A percentile compares a stretch with the other conserved stretches of the same genome.
Conservation (phyloP, 495 filamentous ascomycete genomes). For the Penicillium herquei region DNA sequence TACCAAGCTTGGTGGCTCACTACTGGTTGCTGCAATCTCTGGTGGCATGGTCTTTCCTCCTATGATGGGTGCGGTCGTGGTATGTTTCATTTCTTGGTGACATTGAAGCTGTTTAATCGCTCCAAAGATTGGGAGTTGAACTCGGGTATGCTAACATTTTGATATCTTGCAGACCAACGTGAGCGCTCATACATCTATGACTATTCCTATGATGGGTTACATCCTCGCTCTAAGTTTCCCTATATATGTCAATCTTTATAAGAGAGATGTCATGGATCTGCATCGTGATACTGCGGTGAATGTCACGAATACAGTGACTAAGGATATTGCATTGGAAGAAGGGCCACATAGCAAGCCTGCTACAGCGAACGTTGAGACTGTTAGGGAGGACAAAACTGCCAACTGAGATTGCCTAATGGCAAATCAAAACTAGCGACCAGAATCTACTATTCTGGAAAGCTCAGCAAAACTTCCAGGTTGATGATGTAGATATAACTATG, state of each 20-base stretch:
- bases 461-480: no score
- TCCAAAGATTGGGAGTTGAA: background rate
- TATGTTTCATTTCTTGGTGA: conserved; percentile 1
- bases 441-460: no score
- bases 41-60: conserved; percentile 69
- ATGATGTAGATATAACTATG: background rate
- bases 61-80: conserved; percentile 48
- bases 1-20: conserved; percentile 67
- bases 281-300: conserved; percentile 43
- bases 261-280: conserved; percentile 44
- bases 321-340: conserved; percentile 17
- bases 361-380: conserved; percentile 7
- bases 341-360: conserved; percentile 11
- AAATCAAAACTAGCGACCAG: no score
- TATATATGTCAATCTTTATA: conserved; percentile 47
- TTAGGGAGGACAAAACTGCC: background rate
- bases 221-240: conserved; percentile 45
- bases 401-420: background rate
- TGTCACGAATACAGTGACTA: conserved; percentile 12
- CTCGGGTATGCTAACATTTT: background rate
- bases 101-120: background rate
- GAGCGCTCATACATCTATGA: conserved; percentile 36
- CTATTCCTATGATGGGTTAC: conserved; percentile 43
- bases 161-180: conserved; percentile 5
- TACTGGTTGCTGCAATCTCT: conserved; percentile 62